Conservation (phyloP, 2,329 filamentous ascomycete genomes). For the Cercospora zeina region DNA sequence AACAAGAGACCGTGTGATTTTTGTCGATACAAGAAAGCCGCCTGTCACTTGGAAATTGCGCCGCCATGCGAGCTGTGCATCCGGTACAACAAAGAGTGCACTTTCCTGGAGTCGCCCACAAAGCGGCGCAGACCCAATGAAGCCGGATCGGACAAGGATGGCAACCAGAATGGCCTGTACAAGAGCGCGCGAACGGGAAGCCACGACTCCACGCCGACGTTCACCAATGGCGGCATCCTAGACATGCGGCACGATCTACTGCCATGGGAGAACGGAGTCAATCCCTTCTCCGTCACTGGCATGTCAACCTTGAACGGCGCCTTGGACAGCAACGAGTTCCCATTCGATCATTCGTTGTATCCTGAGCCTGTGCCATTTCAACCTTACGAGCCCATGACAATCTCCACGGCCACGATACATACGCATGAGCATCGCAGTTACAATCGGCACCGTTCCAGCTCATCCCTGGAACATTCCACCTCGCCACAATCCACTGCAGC, state of each 20-base stretch:
- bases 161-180: constrained; percentile 22
- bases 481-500: constrained; percentile 31
- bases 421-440: constrained; percentile 15
- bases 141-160: constrained; percentile 23
- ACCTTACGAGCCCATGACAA: constrained; percentile 31
- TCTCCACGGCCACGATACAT: constrained; percentile 30
- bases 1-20: constrained; percentile 51
- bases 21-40: constrained; percentile 49
- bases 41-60: constrained; percentile 47
- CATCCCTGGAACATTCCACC: constrained; percentile 31
- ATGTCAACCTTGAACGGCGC: constrained; percentile 28
- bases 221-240: constrained; percentile 29
- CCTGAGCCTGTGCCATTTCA: constrained; percentile 35
- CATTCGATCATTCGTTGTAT: constrained; percentile 38
- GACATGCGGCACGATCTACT: constrained; percentile 35
- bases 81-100: constrained; percentile 48
- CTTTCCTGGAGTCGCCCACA: constrained; percentile 47
- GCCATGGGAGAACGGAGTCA: constrained; percentile 36
- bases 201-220: constrained; percentile 27
- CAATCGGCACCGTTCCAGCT: constrained; percentile 23
- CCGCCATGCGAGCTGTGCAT: constrained; percentile 50
- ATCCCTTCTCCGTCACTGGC: constrained; percentile 34
- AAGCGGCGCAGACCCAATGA: constrained; percentile 40
- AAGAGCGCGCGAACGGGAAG: constrained; percentile 26
- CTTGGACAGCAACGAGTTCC: constrained; percentile 30